Base-by-base conservation (phyloP, 768 basidiomycete species). In the Glaciozyma antarctica region DNA sequence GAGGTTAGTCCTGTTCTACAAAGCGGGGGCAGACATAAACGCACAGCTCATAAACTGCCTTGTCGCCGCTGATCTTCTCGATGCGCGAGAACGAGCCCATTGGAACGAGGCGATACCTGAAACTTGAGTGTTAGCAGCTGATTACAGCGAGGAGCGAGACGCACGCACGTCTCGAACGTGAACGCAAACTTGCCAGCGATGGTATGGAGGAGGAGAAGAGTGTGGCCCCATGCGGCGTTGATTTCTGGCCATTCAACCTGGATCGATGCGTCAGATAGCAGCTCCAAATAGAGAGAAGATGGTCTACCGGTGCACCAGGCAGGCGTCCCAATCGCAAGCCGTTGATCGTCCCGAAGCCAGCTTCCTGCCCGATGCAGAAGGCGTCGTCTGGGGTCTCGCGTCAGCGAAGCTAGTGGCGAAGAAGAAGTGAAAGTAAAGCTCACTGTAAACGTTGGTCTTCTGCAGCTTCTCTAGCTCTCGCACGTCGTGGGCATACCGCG, bases 201-300 rank as follows among this genome's bases (percentile, higher is more conserved):
- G 10, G 90, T 90, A 73, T 94, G 88, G 44, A 97, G 78, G 62
- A 98, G 80, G 22, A 98, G 81, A n/a, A 94, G 80, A 0, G 93
- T 90, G 75, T 95, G 87, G 2, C 95, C 95, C 92, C 94, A 95
- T 22, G 95, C 95, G 16, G 95, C 95, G 74, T 98, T 98, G 76
- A 98, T 92, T 77, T 99, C 95, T 4, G 90, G 84, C 93, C 93
- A 99, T 75, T 98, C 95, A 38, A 98, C 93, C 85, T 90, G 51
- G 9, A 47, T 3, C 44, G 21, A 12, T 19, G 17, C 15, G 48
- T 34, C 8, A 22, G 34, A 54, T 1, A 28, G 15, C 12, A 28
- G 7, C 21, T 24, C 7, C n/a, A 13, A 47, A 5, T 22, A 19
- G 30, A 24, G 19, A 5, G 10, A 0, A 8, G 19, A 41, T 21